Evolutionary conservation across 2,329 filamentous ascomycete species (phyloP), one percentile per base, ranked within the genome.

Genomic region (Colletotrichum sp.): DNA sequence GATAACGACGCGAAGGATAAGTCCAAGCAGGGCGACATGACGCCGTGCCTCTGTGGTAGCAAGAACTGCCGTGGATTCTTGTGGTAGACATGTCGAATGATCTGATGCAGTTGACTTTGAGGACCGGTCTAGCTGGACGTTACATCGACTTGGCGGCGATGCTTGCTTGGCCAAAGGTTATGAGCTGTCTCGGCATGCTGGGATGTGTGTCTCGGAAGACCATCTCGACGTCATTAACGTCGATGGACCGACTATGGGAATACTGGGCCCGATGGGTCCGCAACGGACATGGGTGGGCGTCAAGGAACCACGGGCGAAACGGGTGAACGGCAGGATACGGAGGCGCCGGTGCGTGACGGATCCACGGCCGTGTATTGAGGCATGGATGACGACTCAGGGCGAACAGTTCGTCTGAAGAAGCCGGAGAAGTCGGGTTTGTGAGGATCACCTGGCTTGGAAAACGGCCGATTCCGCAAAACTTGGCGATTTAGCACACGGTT

Each of bases 41-140:
- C 88, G 7, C 83, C 78, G 71, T 93, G 91, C 80, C 82, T 92
- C 9, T 96, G 95, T 79, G 90, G 92, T 2, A 90, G 92, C 62
- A 80, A 85, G 44, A 92, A 92, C 22, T 96, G 95, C 80, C 88
- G 94, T 55, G 92, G 92, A 1, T 95, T 88, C 82, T 81, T 96
- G 55, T 96, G 94, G 94, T 92, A 55, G 66, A 66, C 5, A 19
- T 22, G 3, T 19, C 25, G 32, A 12, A 69, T 32, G 65, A 67
- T 52, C 39, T 19, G 27, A 25, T 36, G 25, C 6, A 3, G 27
- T 63, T 19, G 59, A 25, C 7, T 3, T n/a, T 63, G 6, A 19
- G 30, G 32, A 36, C 29, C 16, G 7, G 12, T 9, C 61, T 36
- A 34, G 32, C 34, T 44, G 13, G 32, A 39, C 13, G 22, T 64